A percentile compares a stretch with the other conserved stretches of the same genome.
phyloP scores from a whole-genome alignment of 495 filamentous ascomycete genomes.

The Penicillium desertorum region DNA sequence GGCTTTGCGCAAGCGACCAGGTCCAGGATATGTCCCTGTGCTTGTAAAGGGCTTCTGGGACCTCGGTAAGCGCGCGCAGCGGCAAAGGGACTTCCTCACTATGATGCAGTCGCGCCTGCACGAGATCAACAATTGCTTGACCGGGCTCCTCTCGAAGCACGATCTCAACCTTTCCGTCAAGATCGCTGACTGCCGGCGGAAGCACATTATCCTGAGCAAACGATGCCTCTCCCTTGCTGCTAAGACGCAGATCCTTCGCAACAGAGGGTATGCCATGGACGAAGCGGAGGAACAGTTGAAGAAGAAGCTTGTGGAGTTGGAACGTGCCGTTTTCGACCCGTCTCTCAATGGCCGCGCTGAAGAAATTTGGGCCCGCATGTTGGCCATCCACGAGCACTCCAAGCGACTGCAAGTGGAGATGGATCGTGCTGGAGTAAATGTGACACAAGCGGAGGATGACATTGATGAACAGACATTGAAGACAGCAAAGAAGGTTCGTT shows the following conservation, averaged over 20 bases:
- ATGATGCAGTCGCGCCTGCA: constrained; percentile 80
- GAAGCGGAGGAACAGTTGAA: constrained; percentile 87
- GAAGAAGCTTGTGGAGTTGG: constrained; percentile 75
- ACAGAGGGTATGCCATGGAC: constrained; percentile 88
- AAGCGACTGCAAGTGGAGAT: constrained; percentile 77
- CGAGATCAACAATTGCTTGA: constrained; percentile 82
- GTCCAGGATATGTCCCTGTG: constrained; percentile 72
- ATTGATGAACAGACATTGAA: constrained; percentile 77
- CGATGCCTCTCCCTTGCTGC: constrained; percentile 82
- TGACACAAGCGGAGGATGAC: constrained; percentile 48
- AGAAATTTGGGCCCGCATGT: constrained; percentile 95
- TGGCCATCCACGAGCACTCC: constrained; percentile 77
- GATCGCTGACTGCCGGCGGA: constrained; percentile 74
- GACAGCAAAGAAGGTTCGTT: constrained; percentile 79
- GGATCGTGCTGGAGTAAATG: constrained; percentile 59
- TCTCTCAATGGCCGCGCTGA: constrained; percentile 78
- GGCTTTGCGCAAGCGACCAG: constrained; percentile 79
- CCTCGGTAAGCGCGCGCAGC: constrained; percentile 72
- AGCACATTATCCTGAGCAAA: constrained; percentile 76
- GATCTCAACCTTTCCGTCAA: constrained; percentile 78
- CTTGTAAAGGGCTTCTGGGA: constrained; percentile 66
- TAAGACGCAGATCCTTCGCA: constrained; percentile 87
- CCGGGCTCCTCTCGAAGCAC: constrained; percentile 75
- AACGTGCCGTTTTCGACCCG: constrained; percentile 77
- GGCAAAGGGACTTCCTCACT: constrained; percentile 70